Conservation (phyloP, 495 filamentous ascomycete genomes). For the Trichoderma gamsii region DNA sequence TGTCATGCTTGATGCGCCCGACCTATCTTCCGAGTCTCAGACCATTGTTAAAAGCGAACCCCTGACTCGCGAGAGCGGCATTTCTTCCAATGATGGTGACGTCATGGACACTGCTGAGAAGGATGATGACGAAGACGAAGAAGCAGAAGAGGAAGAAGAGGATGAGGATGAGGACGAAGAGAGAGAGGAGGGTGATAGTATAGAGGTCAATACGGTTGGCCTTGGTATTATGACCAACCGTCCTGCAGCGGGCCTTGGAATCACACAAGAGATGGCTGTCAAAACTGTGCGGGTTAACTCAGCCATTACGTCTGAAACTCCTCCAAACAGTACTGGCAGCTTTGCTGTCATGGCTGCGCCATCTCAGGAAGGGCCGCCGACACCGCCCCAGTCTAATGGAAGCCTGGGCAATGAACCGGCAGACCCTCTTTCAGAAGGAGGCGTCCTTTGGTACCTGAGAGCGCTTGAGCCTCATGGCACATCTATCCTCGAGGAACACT, state of each 20-base stretch:
- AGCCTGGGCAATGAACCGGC: conserved; percentile 37
- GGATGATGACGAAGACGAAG: neutral
- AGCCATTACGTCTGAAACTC: conserved; percentile 5
- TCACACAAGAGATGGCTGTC: neutral
- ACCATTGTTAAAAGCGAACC: conserved; percentile 27
- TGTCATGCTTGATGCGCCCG: conserved; percentile 42
- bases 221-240: conserved; percentile 32
- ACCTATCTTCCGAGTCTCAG: conserved; percentile 36
- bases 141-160: conserved; percentile 17
- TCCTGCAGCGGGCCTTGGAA: conserved; percentile 13
- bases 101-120: conserved; percentile 7
- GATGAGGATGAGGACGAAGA: conserved; percentile 21
- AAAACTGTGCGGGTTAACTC: neutral
- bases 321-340: conserved; percentile 10
- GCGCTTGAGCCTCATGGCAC: conserved; percentile 75
- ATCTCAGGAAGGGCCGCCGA: conserved; percentile 29
- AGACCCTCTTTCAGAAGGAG: conserved; percentile 60
- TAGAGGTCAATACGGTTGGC: conserved; percentile 38
- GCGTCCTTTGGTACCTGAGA: conserved; percentile 83
- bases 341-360: neutral
- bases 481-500: conserved; percentile 60
- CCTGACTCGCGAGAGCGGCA: conserved; percentile 23
- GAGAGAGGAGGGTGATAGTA: conserved; percentile 26
- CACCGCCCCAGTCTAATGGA: conserved; percentile 45
- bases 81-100: conserved; percentile 20